phyloP scores from a whole-genome alignment of 495 filamentous ascomycete genomes.

The Penicillium cataractarum region DNA sequence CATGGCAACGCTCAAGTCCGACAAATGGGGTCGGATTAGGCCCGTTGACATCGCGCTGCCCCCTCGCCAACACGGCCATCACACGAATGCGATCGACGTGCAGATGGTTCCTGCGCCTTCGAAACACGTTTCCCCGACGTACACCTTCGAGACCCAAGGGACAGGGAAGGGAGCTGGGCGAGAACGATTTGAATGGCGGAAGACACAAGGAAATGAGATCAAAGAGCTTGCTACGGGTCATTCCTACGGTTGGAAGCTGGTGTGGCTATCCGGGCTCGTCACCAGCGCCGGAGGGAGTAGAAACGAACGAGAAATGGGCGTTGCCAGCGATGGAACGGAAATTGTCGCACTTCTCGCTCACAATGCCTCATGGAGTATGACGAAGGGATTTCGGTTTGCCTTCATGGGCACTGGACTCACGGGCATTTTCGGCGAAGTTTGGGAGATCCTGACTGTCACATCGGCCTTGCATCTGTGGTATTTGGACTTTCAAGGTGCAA shows the following conservation, averaged over 20 bases:
- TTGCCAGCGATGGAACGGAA: slow-evolving; percentile 23
- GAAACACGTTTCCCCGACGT: not conserved
- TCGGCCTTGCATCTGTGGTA: slow-evolving; percentile 21
- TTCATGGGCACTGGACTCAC: slow-evolving; percentile 19
- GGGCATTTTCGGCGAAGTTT: slow-evolving; percentile 10
- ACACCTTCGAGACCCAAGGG: not conserved
- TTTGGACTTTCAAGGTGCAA: slow-evolving; percentile 10
- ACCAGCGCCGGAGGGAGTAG: slow-evolving; percentile 11
- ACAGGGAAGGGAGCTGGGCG: slow-evolving; percentile 6
- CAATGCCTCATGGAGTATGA: slow-evolving; percentile 23
- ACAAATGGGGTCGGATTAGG: not conserved
- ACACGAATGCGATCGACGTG: not conserved
- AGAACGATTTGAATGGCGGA: slow-evolving; percentile 22
- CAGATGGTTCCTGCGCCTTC: not conserved
- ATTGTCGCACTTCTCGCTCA: slow-evolving; percentile 25
- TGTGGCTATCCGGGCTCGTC: slow-evolving; percentile 12
- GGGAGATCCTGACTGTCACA: slow-evolving; percentile 19
- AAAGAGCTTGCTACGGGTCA: slow-evolving; percentile 17
- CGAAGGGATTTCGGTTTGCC: slow-evolving; percentile 17
- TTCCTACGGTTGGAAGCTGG: slow-evolving; percentile 21
- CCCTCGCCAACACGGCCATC: not conserved
- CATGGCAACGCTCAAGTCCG: not conserved
- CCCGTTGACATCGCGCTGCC: not conserved
- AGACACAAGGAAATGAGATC: slow-evolving; percentile 21
- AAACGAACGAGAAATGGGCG: slow-evolving; percentile 13